Evolutionary conservation across 345 rosid genomes (phyloP).

Genomic region (Nephelium lappaceum): DNA sequence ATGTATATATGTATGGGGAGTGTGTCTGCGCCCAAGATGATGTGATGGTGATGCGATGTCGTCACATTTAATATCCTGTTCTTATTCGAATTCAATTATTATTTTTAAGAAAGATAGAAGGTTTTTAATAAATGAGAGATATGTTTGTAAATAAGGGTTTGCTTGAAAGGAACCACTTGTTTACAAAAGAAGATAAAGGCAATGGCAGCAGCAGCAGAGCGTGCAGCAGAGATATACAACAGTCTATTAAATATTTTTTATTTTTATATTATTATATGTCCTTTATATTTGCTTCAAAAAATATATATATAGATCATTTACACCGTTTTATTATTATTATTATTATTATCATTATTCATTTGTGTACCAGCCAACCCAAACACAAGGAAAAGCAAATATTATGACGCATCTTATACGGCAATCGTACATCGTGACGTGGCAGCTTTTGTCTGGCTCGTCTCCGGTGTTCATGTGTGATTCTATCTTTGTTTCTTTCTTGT

Average conservation of each 20-base stretch:
- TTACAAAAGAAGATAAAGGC: neutral
- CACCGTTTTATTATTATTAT: too few relatives aligned
- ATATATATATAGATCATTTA: too few relatives aligned
- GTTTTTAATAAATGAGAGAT: neutral
- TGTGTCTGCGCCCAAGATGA: constrained; percentile 39
- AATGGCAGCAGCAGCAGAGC: neutral
- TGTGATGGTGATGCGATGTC: constrained; percentile 53
- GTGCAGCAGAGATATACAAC: neutral
- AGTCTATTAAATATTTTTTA: neutral
- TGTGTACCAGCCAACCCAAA: neutral
- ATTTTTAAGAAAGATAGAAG: too few relatives aligned
- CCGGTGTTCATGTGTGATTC: constrained; percentile 5
- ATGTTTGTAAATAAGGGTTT: constrained; percentile 23
- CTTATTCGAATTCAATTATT: neutral
- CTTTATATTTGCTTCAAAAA: too few relatives aligned
- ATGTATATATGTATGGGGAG: constrained; percentile 23
- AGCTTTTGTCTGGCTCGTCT: constrained; percentile 16
- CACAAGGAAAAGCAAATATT: neutral
- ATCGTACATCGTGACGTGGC: constrained; percentile 33
- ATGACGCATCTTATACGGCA: constrained; percentile 35
- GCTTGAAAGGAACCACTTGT: constrained; percentile 63
- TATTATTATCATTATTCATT: neutral
- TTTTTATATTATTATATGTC: neutral
- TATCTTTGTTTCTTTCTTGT: neutral
- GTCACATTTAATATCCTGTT: neutral